Evolutionary conservation across 352 stramenopile genomes (phyloP), one percentile per base, ranked within the genome.

Genomic region (Pythium aquatile): DNA sequence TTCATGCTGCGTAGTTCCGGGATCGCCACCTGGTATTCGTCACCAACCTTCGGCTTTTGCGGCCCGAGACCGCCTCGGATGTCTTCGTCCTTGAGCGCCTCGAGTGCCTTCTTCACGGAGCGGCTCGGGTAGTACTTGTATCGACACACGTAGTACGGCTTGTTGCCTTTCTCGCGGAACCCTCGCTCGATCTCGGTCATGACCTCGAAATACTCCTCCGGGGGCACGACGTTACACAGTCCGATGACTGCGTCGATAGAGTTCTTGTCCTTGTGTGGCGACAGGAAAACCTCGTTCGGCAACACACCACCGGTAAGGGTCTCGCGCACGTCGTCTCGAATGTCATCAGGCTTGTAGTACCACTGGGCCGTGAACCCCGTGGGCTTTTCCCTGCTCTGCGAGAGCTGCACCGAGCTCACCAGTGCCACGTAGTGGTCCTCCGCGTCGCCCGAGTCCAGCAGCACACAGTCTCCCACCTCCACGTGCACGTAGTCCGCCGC

Each of bases 331-430:
- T 92, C 77, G 0, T 86, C 66, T 5, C 73, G 72, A 17, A 94
- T 73, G 53, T 94, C 86, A 8, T 90, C 80, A 0, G 82, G 80
- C 58, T 92, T 92, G 66, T 93, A 94, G 55, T 91, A 94, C 86
- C 86, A 94, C 65, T 93, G 82, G 28, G 81, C 86, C 37, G 85
- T 91, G 63, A 94, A 94, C 17, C 69, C 74, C 30, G 83, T 70
- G 26, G 64, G 63, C 47, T 78, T 79, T 9, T 78, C 61, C 48
- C 74, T 67, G 14, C 78, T 77, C 55, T 83, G 77, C 24, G 83
- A 89, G 1, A 75, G 79, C 69, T 93, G 79, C 5, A 94, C 76
- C 7, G 73, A 81, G 65, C 79, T 88, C 26, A 94, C 86, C 10
- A 94, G 78, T 13, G 86, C 86, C 29, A 94, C 74, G 55, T 76